phyloP scores from a whole-genome alignment of 129 eudicot genomes.

The Helianthus annuus region DNA sequence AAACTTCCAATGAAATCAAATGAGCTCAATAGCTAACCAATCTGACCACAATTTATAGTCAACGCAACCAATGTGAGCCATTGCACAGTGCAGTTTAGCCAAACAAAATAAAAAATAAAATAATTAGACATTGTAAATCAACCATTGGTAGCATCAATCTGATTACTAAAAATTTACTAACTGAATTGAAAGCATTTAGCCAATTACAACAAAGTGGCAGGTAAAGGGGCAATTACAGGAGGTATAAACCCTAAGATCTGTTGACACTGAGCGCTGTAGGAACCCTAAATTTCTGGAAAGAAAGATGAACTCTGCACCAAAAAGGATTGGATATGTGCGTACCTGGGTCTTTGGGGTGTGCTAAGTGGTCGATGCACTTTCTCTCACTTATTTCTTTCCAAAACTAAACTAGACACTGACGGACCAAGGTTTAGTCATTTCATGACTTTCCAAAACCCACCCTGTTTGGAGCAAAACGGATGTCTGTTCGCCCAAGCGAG shows the following conservation, averaged over 20 bases:
- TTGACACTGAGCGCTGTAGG: constrained; percentile 2
- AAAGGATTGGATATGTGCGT: constrained; percentile 52
- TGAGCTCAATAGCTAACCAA: background rate
- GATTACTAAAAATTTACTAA: no score
- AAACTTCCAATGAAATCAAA: background rate
- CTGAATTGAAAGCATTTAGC: no score
- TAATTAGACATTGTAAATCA: no score
- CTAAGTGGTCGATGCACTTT: background rate
- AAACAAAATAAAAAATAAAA: background rate
- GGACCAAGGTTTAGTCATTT: no score
- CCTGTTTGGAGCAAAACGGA: no score
- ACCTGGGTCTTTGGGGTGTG: constrained; percentile 31
- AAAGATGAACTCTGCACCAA: background rate
- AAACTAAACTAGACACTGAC: no score
- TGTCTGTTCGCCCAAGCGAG: no score
- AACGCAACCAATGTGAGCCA: background rate
- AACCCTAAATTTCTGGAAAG: constrained; percentile 20
- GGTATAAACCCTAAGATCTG: constrained; percentile 3
- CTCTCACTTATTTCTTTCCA: background rate
- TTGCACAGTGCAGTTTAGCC: background rate
- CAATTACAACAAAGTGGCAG: no score
- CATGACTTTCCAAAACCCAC: no score
- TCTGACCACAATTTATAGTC: background rate
- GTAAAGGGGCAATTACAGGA: background rate
- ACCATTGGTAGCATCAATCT: no score